A percentile compares a stretch with the other conserved stretches of the same genome.
Conservation (phyloP, 345 rosid species). For the Corchorus olitorius region DNA sequence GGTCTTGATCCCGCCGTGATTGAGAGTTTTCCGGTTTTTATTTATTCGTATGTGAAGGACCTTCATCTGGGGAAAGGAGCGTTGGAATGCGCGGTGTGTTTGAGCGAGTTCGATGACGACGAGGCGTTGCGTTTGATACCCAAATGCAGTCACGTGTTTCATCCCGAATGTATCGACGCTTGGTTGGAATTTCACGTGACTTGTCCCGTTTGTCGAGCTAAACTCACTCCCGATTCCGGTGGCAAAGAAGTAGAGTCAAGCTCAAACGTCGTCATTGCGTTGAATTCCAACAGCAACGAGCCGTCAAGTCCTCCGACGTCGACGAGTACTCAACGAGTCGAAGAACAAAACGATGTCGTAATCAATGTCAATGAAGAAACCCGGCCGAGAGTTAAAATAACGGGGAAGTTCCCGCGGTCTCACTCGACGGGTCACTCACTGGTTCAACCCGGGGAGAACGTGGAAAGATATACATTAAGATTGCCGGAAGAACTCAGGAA, state of each 20-base stretch:
- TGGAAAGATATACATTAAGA: constrained; percentile 48
- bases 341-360: constrained; percentile 25
- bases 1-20: constrained; percentile 56
- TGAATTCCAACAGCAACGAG: neutral
- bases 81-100: constrained; percentile 59
- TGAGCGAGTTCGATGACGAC: constrained; percentile 47
- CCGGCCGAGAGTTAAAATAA: constrained; percentile 18
- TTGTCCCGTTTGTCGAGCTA: constrained; percentile 64
- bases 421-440: constrained; percentile 65
- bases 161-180: constrained; percentile 50
- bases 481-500: constrained; percentile 52
- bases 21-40: constrained; percentile 56
- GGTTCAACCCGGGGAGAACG: constrained; percentile 26
- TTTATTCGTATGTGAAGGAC: constrained; percentile 58
- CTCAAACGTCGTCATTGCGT: neutral
- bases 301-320: neutral
- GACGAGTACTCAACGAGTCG: neutral
- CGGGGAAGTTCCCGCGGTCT: constrained; percentile 46
- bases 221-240: constrained; percentile 35
- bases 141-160: constrained; percentile 59
- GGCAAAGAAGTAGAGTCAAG: neutral
- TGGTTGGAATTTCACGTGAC: constrained; percentile 56
- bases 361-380: constrained; percentile 33
- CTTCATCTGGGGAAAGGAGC: constrained; percentile 44
- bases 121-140: constrained; percentile 49